Evolutionary conservation across 805 yeast genomes (phyloP).

Genomic region (Wickerhamiella azyma): DNA sequence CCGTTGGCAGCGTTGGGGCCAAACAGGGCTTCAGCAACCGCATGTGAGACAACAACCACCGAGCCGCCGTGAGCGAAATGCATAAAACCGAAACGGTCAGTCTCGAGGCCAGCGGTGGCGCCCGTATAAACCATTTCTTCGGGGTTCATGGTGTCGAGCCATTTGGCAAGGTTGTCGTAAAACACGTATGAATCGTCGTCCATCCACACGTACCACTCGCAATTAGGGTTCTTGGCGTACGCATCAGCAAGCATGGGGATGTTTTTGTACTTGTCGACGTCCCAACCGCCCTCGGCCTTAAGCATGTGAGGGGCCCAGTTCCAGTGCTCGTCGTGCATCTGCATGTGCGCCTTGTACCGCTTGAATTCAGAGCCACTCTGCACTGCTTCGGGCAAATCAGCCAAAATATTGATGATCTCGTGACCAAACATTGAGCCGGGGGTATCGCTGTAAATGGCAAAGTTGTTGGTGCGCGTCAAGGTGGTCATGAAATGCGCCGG

Average conservation of each 20-base stretch:
- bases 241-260: conserved; percentile 29
- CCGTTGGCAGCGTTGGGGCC: conserved; percentile 18
- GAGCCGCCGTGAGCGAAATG: conserved; percentile 30
- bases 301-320: conserved; percentile 13
- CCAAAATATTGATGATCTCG: conserved; percentile 25
- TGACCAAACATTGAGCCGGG: conserved; percentile 24
- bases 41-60: conserved; percentile 25
- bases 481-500: conserved; percentile 29
- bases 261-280: conserved; percentile 27
- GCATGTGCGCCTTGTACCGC: conserved; percentile 14
- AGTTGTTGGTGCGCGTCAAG: conserved; percentile 24
- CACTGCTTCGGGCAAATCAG: conserved; percentile 17
- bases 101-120: conserved; percentile 8
- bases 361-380: conserved; percentile 16
- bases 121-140: conserved; percentile 24
- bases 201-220: conserved; percentile 28
- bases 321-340: conserved; percentile 13
- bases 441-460: conserved; percentile 27
- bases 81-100: conserved; percentile 6
- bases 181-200: conserved; percentile 27
- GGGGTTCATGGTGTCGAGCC: conserved; percentile 21
- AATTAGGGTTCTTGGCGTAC: conserved; percentile 20
- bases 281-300: conserved; percentile 21
- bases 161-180: conserved; percentile 21
- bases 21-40: conserved; percentile 22